Evolutionary conservation across 768 basidiomycete genomes (phyloP).

Genomic region (Vararia minispora): DNA sequence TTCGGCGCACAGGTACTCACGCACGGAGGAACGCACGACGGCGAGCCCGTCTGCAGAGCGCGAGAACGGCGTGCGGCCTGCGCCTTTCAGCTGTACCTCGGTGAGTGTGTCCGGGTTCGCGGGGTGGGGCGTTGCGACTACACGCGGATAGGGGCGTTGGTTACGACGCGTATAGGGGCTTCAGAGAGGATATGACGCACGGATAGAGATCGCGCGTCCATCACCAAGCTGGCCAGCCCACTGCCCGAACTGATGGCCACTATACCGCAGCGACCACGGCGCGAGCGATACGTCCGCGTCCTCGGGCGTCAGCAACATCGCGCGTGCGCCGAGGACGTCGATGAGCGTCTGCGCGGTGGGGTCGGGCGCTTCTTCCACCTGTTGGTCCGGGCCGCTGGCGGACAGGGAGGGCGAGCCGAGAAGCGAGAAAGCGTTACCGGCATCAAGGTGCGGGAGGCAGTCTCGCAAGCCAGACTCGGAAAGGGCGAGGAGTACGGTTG

Average conservation of each 20-base stretch:
- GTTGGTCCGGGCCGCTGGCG: slow-evolving; percentile 18
- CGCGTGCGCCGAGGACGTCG: slow-evolving; percentile 73
- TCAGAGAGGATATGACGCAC: slow-evolving; percentile 24
- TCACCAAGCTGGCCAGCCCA: slow-evolving; percentile 97
- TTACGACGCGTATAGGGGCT: neutral
- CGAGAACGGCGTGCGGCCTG: slow-evolving; percentile 90
- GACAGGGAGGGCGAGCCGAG: slow-evolving; percentile 52
- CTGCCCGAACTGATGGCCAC: slow-evolving; percentile 79
- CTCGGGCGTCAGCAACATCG: slow-evolving; percentile 45
- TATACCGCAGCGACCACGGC: slow-evolving; percentile 84
- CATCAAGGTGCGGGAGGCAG: slow-evolving; percentile 75
- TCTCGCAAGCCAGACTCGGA: slow-evolving; percentile 60
- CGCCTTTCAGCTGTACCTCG: slow-evolving; percentile 93
- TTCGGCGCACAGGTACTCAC: slow-evolving; percentile 92
- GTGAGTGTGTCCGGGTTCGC: slow-evolving; percentile 40
- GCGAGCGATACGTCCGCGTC: slow-evolving; percentile 25
- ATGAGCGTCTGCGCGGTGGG: slow-evolving; percentile 53
- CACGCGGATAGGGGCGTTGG: neutral
- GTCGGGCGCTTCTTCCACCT: slow-evolving; percentile 20
- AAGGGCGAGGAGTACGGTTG: slow-evolving; percentile 57
- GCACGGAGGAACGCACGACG: slow-evolving; percentile 86
- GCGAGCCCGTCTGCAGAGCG: slow-evolving; percentile 90
- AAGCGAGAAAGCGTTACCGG: slow-evolving; percentile 68
- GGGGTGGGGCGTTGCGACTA: slow-evolving; percentile 74
- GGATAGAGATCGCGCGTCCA: slow-evolving; percentile 85